A percentile compares a stretch with the other conserved stretches of the same genome.
phyloP scores from a whole-genome alignment of 2,329 filamentous ascomycete genomes.

The Proliferodiscus dingleyae region DNA sequence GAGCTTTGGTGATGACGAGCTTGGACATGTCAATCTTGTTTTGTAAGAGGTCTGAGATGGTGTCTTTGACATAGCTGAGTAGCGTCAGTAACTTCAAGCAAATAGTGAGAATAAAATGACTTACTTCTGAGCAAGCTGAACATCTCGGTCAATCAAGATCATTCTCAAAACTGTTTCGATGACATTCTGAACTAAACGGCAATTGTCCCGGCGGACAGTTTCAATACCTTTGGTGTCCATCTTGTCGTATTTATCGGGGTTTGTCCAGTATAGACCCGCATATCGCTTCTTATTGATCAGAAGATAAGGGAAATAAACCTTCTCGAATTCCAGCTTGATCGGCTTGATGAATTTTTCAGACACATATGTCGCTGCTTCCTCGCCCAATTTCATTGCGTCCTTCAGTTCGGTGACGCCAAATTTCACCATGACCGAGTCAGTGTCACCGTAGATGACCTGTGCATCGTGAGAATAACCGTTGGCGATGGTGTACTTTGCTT shows the following conservation, averaged over 20 bases:
- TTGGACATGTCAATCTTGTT: conserved; percentile 99
- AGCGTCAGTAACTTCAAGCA: conserved; percentile 22
- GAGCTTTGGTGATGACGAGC: conserved; percentile 95
- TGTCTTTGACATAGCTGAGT: conserved; percentile 86
- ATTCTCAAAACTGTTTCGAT: conserved; percentile 95
- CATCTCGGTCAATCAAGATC: conserved; percentile 90
- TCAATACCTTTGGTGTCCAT: conserved; percentile 99
- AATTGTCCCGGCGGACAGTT: conserved; percentile 95
- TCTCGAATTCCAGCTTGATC: conserved; percentile 99
- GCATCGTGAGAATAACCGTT: conserved; percentile 95
- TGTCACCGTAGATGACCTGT: conserved; percentile 97
- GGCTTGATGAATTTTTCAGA: conserved; percentile 91
- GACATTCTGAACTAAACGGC: conserved; percentile 88
- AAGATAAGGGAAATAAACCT: conserved; percentile 96
- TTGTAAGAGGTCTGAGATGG: conserved; percentile 88
- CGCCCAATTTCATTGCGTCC: conserved; percentile 90
- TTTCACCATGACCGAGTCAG: conserved; percentile 99
- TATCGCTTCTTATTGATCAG: conserved; percentile 99
- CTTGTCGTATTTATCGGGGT: conserved; percentile 91
- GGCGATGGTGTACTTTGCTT: conserved; percentile 80
- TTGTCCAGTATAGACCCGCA: conserved; percentile 96
- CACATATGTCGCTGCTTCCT: conserved; percentile 84
- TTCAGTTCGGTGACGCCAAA: conserved; percentile 85
- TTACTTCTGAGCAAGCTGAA: conserved; percentile 88
- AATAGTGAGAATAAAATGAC: conserved; percentile 34